phyloP scores from a whole-genome alignment of 768 basidiomycete genomes.

The Polyporus arcularius region DNA sequence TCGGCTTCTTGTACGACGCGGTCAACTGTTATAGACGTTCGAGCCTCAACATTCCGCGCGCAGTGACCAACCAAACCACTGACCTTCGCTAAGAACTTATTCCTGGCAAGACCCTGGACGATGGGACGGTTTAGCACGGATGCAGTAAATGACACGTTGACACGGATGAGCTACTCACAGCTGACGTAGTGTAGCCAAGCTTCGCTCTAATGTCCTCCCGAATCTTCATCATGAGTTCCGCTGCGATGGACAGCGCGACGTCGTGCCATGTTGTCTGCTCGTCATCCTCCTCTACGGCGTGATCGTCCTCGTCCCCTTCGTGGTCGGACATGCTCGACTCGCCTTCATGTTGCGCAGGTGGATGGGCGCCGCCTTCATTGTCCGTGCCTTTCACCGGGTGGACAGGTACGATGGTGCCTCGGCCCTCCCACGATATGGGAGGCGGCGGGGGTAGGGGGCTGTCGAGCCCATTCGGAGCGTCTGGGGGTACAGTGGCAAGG shows the following conservation, averaged over 20 bases:
- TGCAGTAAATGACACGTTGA: background rate
- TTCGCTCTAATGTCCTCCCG: constrained; percentile 64
- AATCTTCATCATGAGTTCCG: constrained; percentile 80
- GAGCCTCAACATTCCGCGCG: constrained; percentile 59
- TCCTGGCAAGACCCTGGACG: constrained; percentile 80
- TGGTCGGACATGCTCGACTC: background rate
- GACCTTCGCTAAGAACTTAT: constrained; percentile 97
- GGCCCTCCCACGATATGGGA: constrained; percentile 56
- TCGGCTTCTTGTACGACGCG: constrained; percentile 91
- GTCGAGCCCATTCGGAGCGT: constrained; percentile 72
- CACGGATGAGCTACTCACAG: constrained; percentile 49
- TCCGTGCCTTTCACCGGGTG: constrained; percentile 33
- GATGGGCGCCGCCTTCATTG: constrained; percentile 12
- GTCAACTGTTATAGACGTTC: constrained; percentile 54
- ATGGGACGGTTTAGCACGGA: background rate
- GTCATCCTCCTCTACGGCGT: constrained; percentile 30
- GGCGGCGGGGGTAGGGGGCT: constrained; percentile 77
- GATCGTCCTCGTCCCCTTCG: background rate
- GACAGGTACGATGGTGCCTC: constrained; percentile 66
- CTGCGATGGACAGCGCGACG: constrained; percentile 84
- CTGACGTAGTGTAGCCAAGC: constrained; percentile 93
- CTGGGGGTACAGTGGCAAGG: constrained; percentile 66
- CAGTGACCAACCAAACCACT: constrained; percentile 52
- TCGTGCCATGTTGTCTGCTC: constrained; percentile 79
- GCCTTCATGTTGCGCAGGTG: background rate